These are phyloP conservation scores for Coprinopsis strossmayeri DNA, from an alignment of 768 basidiomycete genomes.

Conservation along the genomic window DNA sequence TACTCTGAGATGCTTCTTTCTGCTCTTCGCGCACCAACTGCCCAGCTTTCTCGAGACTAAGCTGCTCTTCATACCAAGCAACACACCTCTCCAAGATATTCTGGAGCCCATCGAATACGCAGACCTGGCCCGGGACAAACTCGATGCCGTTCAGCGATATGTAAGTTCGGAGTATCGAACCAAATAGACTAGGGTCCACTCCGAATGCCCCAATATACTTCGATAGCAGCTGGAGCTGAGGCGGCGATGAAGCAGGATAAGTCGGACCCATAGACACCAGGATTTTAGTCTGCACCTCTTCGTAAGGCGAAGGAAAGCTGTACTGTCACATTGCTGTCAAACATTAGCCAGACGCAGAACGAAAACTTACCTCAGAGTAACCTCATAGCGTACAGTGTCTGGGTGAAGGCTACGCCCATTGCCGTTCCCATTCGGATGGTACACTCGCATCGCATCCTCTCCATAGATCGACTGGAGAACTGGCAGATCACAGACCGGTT, in stretches of 20 bases:
- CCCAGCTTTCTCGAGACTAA: slow-evolving; percentile 47
- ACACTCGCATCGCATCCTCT: slow-evolving; percentile 54
- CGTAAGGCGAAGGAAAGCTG: slow-evolving; percentile 50
- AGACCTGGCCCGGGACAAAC: slow-evolving; percentile 66
- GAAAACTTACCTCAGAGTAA: slow-evolving; percentile 51
- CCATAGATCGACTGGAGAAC: slow-evolving; percentile 85
- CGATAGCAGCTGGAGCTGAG: slow-evolving; percentile 80
- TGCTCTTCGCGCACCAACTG: slow-evolving; percentile 52
- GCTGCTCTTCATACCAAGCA: slow-evolving; percentile 65
- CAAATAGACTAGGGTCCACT: slow-evolving; percentile 69
- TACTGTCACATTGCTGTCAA: slow-evolving; percentile 18
- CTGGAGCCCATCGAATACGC: slow-evolving; percentile 85
- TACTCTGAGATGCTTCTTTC: slow-evolving; percentile 15
- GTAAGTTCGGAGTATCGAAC: slow-evolving; percentile 70
- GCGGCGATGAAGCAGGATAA: slow-evolving; percentile 66
- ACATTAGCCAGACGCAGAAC: slow-evolving; percentile 6
- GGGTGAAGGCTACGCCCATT: slow-evolving; percentile 13
- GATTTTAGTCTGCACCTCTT: slow-evolving; percentile 43
- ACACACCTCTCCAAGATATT: slow-evolving; percentile 60
- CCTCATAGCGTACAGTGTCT: slow-evolving; percentile 56
- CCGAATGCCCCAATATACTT: slow-evolving; percentile 79
- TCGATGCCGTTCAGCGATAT: slow-evolving; percentile 76
- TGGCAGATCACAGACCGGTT: too few species aligned
- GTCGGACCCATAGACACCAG: slow-evolving; percentile 51
- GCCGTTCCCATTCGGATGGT: slow-evolving; percentile 31